Base-by-base conservation (phyloP, 2,329 filamentous ascomycete genomes). In the Pseudogymnoascus sp. region DNA sequence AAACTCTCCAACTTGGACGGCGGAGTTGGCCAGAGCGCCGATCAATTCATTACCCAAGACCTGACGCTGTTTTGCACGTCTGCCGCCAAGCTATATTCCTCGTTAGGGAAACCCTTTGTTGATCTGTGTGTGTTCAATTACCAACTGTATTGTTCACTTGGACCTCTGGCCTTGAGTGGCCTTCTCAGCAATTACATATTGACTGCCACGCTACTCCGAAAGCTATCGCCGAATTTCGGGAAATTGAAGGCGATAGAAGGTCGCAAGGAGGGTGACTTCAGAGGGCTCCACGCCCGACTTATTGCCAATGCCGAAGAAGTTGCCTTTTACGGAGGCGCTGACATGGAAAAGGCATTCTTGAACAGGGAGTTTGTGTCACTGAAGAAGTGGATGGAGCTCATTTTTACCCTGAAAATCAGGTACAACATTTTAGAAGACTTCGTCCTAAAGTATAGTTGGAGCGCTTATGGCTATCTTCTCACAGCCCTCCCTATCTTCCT, bases 351-450 rank as follows among this genome's bases (percentile, higher is more conserved):
- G 76, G 86, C 90, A 2, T 95, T 97, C 73, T 80, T 99, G 8
- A 91, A 96, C 70, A 88, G 86, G 71, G 92, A 95, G 69, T 99
- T 97, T 79, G 91, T 88, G 73, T 94, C 93, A 55, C 80, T 99
- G 28, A 94, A 94, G 75, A 88, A 85, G 66, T 97, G 92, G 90
- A 97, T 99, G 93, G 94, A 99, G 74, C 89, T 91, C 49, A 97
- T 99, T 67, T 99, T 99, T 76, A 92, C 92, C 75, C 86, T 97
- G 67, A 97, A 97, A 76, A 96, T 99, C 67, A 88, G 92, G 14
- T 99, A 99, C 79, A 99, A 97, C 73, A 99, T 99, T 79, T 85
- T 99, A 0, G 94, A 99, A 73, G 94, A 99, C 73, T 96, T 99
- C 71, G 91, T 99, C 58, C 79, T 99, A 64, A 99, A 99, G 74